Percentiles rank a stretch among this genome's conserved stretches.
Conservation (phyloP, 176 grass and related monocot genomes). For the Raddia distichophylla region DNA sequence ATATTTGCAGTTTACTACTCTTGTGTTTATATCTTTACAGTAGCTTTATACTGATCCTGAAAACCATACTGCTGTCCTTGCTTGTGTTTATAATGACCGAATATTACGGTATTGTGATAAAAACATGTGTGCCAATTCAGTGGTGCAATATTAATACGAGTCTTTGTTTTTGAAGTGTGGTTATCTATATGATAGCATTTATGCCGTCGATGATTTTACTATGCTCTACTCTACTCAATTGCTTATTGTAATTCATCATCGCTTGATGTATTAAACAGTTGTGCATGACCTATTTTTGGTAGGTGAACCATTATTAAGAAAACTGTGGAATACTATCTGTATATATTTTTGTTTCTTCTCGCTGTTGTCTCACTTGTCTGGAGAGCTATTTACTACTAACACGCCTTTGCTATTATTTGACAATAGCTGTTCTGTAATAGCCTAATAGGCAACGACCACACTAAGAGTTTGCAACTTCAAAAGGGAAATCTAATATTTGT, state of each 20-base stretch:
- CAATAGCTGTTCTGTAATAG: slow-evolving; percentile 6
- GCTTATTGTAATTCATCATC: not conserved
- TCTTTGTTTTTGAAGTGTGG: not conserved
- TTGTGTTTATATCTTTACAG: slow-evolving; percentile 22
- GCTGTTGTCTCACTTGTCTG: slow-evolving; percentile 23
- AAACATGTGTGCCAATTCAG: slow-evolving; percentile 21
- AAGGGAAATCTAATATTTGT: slow-evolving; percentile 45
- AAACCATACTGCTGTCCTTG: not conserved
- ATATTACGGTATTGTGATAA: slow-evolving; percentile 4
- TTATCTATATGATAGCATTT: not conserved
- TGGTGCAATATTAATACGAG: not conserved
- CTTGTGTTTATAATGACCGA: slow-evolving; percentile 15
- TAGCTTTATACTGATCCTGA: slow-evolving; percentile 25
- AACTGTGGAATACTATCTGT: not conserved
- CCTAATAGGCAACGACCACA: not conserved
- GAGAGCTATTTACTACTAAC: slow-evolving; percentile 12
- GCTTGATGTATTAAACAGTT: not conserved
- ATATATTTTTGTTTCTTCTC: not conserved
- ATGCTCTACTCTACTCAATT: not conserved
- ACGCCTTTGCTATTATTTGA: slow-evolving; percentile 20
- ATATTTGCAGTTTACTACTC: not conserved
- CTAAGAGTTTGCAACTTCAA: slow-evolving; percentile 30
- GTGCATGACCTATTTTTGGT: slow-evolving; percentile 2
- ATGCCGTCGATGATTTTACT: slow-evolving; percentile 7
- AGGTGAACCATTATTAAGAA: not conserved